Base-by-base conservation (phyloP, 305 asterid species). In the Nicotiana rustica region DNA sequence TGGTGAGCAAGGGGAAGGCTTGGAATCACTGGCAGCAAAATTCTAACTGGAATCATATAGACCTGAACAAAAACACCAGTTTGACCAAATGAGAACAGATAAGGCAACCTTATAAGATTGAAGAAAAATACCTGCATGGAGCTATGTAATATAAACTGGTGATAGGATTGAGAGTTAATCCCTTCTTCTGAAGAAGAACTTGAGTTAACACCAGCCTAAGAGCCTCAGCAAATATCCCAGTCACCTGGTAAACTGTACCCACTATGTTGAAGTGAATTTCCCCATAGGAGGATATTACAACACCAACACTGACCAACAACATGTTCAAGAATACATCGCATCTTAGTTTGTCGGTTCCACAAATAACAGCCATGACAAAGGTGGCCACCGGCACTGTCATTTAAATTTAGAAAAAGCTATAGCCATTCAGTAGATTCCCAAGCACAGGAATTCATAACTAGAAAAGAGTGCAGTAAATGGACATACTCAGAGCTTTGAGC, bases 371-470 rank as follows among this genome's bases (percentile, higher is more conserved):
- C 99, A 97, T 92, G 82, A 91, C 67, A 87, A 95, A 95, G 67
- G 99, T 97, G 79, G 99, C 99, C 82, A 97, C 99, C 12, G 99
- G 99, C 99, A 97, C 99, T 97, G 99, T 77, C 67, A 93, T 83
- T 83, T 81, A 77, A 83, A 76, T 81, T 41, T 77, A 82, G 70
- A 65, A 75, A 81, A 85, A 87, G 81, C 85, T 8, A 77, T 44
- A 69, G 71, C 49, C 38, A 82, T 85, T 90, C 80, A 92, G 90
- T 78, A 67, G 52, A 82, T 21, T 83, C 82, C 78, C 77, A 60
- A 21, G 84, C 69, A 65, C 77, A 82, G 79, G 35, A 80, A 83
- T 55, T 69, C 17, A 84, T 81, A 68, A 70, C 68, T 52, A 83
- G 82, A 67, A 77, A 73, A 49, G 29, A 82, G 69, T 17, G 82